Conservation (phyloP, 1,284 basidiomycete genomes). For the Sporisorium exsertum region DNA sequence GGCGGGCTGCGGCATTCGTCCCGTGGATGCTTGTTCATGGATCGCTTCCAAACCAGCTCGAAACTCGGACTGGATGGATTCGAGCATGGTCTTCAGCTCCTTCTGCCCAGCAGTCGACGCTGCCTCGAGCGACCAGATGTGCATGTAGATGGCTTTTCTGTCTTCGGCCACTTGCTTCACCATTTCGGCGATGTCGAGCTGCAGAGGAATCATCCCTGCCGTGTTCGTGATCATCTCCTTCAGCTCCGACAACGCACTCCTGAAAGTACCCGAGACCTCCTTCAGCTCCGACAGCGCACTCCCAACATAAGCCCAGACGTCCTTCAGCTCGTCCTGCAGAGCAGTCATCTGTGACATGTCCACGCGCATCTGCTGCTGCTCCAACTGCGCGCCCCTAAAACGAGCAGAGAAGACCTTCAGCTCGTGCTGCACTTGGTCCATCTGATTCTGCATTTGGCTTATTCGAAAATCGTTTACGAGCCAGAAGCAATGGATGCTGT, state of each 20-base stretch:
- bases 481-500: constrained; percentile 31
- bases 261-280: constrained; percentile 5
- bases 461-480: constrained; percentile 27
- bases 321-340: constrained; percentile 23
- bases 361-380: no score
- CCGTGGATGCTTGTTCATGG: constrained; percentile 7
- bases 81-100: constrained; percentile 18
- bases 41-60: constrained; percentile 11
- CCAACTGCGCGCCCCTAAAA: background rate
- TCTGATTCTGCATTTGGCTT: constrained; percentile 14
- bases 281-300: background rate
- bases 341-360: no score
- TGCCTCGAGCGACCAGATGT: constrained; percentile 28
- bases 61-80: constrained; percentile 14
- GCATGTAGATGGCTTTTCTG: constrained; percentile 16
- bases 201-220: constrained; percentile 15
- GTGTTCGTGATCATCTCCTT: constrained; percentile 11
- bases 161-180: constrained; percentile 19
- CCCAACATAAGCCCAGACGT: constrained; percentile 1
- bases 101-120: constrained; percentile 6
- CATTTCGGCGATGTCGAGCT: constrained; percentile 25
- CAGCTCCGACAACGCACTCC: background rate
- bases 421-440: no score
- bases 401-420: constrained; percentile 1
- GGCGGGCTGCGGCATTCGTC: background rate